Conservation (phyloP, 176 grass and related monocot species). For the Thinopyrum elongatum region DNA sequence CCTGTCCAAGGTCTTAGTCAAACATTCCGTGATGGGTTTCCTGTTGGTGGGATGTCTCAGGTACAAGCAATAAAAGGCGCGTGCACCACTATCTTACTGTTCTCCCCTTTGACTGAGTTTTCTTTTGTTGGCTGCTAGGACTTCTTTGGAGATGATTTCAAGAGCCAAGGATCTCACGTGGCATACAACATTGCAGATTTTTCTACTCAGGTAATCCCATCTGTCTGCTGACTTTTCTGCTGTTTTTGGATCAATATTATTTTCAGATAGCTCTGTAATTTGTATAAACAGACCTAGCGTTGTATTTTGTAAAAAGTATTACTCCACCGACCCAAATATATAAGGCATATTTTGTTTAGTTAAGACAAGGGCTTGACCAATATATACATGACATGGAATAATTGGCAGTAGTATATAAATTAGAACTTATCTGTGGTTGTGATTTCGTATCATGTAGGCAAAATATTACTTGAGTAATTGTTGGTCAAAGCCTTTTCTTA, state of each 20-base stretch:
- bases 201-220: conserved; percentile 69
- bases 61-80: conserved; percentile 36
- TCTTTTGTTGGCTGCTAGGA: conserved; percentile 54
- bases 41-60: conserved; percentile 99
- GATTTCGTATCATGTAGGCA: background rate
- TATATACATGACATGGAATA: background rate
- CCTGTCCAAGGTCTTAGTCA: conserved; percentile 97
- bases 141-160: conserved; percentile 96
- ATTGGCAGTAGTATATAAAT: background rate
- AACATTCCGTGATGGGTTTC: conserved; percentile 93
- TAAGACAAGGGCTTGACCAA: background rate
- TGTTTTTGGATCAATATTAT: background rate
- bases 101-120: background rate
- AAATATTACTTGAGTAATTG: background rate
- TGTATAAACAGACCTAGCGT: background rate
- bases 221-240: background rate
- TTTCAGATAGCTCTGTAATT: conserved; percentile 7
- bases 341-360: background rate
- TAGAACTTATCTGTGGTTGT: background rate
- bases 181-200: conserved; percentile 97
- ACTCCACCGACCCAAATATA: background rate
- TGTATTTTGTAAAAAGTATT: background rate
- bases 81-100: conserved; percentile 17
- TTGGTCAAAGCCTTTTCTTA: background rate
- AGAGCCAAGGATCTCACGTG: conserved; percentile 97